phyloP scores from a whole-genome alignment of 192 early-diverging fungal species.

The Coemansia sp. region DNA sequence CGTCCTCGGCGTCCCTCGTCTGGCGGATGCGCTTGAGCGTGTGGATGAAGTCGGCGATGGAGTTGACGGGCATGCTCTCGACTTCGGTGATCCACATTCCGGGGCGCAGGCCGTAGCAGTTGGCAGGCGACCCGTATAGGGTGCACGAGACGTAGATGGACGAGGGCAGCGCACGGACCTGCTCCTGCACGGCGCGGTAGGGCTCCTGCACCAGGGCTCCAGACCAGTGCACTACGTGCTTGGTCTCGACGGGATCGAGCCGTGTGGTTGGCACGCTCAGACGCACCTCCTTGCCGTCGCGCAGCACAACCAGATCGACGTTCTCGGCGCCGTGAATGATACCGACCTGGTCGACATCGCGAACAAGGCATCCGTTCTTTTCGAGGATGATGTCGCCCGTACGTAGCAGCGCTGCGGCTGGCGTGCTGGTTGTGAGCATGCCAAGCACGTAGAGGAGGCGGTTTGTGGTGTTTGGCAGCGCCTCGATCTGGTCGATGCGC shows the following conservation, averaged over 20 bases:
- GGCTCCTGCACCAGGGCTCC: slow-evolving; percentile 81
- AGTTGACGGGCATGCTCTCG: slow-evolving; percentile 61
- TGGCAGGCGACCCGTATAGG: slow-evolving; percentile 74
- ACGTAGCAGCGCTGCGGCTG: slow-evolving; percentile 57
- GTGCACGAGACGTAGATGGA: slow-evolving; percentile 74
- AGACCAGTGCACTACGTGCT: slow-evolving; percentile 80
- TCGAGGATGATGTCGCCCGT: slow-evolving; percentile 72
- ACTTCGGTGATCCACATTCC: slow-evolving; percentile 81
- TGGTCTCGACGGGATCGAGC: slow-evolving; percentile 64
- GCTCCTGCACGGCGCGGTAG: slow-evolving; percentile 74
- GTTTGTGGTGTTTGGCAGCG: slow-evolving; percentile 50
- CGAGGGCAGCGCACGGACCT: slow-evolving; percentile 64
- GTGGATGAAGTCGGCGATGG: slow-evolving; percentile 66
- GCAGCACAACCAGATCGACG: slow-evolving; percentile 66
- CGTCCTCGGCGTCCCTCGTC: background rate
- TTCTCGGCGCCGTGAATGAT: slow-evolving; percentile 54
- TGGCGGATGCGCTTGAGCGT: slow-evolving; percentile 32
- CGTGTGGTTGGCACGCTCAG: slow-evolving; percentile 68
- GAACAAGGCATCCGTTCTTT: slow-evolving; percentile 60
- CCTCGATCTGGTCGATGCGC: slow-evolving; percentile 60
- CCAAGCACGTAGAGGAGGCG: slow-evolving; percentile 63
- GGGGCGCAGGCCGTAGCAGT: slow-evolving; percentile 64
- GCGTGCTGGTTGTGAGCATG: slow-evolving; percentile 56
- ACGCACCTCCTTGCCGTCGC: slow-evolving; percentile 69
- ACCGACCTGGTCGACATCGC: slow-evolving; percentile 63